Conservation (phyloP, 768 basidiomycete genomes). For the Cyclocybe cylindracea region DNA sequence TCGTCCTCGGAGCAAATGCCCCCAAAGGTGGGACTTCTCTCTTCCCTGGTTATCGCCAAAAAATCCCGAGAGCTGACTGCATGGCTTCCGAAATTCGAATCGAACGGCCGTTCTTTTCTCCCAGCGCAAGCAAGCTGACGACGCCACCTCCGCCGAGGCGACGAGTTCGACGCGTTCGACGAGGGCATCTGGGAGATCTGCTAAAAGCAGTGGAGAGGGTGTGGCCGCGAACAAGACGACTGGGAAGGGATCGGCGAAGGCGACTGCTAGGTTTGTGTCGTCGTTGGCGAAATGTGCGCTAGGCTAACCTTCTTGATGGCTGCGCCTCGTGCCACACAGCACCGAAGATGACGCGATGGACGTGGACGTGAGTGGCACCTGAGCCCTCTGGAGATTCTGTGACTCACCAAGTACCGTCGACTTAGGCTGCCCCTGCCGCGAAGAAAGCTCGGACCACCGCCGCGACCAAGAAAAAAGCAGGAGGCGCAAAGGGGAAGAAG, state of each 20-base stretch:
- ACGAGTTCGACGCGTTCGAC: conserved; percentile 34
- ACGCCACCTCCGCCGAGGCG: conserved; percentile 27
- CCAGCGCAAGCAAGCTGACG: conserved; percentile 65
- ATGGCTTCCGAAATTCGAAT: neutral
- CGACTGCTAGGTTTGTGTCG: neutral
- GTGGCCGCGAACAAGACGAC: neutral
- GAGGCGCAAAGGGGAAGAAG: conserved; percentile 13
- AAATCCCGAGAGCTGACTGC: neutral
- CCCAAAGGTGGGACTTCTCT: conserved; percentile 31
- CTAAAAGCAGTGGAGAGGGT: conserved; percentile 11
- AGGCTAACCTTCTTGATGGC: neutral
- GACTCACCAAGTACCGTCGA: neutral
- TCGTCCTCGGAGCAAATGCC: conserved; percentile 25
- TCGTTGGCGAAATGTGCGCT: neutral
- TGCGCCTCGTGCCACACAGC: neutral
- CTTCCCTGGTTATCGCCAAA: neutral
- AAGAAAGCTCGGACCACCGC: conserved; percentile 27
- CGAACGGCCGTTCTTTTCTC: neutral
- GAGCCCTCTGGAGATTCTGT: neutral
- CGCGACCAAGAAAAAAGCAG: conserved; percentile 19
- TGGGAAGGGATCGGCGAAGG: neutral
- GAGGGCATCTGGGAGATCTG: conserved; percentile 23
- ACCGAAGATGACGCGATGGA: conserved; percentile 13
- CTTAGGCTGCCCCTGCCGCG: conserved; percentile 25
- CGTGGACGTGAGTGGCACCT: conserved; percentile 12